Percentiles rank a stretch among this genome's conserved stretches.
Conservation (phyloP, 2,329 filamentous ascomycete species). For the Zasmidium cellare region DNA sequence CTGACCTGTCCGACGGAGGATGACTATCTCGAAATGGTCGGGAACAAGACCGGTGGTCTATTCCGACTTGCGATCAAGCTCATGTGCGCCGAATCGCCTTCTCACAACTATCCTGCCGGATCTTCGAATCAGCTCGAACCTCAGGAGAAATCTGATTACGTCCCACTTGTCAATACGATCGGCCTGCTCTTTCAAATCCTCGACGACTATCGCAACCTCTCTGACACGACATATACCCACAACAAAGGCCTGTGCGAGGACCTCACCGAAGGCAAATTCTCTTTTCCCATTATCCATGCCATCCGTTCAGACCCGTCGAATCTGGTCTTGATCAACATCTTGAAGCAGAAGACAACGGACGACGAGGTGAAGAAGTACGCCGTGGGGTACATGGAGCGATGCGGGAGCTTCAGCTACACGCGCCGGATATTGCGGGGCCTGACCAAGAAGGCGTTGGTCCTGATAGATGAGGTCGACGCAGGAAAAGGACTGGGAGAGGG, state of each 20-base stretch:
- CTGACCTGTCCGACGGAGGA: constrained; percentile 81
- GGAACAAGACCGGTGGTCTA: constrained; percentile 84
- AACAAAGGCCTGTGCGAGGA: constrained; percentile 97
- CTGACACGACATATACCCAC: constrained; percentile 63
- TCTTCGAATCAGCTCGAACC: constrained; percentile 5
- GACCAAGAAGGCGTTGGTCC: constrained; percentile 42
- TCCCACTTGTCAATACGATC: constrained; percentile 80
- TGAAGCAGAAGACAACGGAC: constrained; percentile 85
- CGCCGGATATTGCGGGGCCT: constrained; percentile 56
- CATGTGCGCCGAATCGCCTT: constrained; percentile 73
- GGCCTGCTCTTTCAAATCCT: constrained; percentile 88
- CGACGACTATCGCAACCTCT: constrained; percentile 90
- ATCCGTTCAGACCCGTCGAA: constrained; percentile 75
- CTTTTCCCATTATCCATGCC: constrained; percentile 91
- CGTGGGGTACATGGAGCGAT: constrained; percentile 82
- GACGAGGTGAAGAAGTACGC: constrained; percentile 90
- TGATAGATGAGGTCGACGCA: constrained; percentile 44
- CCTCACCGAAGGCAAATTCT: constrained; percentile 95
- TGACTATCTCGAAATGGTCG: constrained; percentile 92
- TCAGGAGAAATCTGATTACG: constrained; percentile 58
- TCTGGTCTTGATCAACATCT: constrained; percentile 82
- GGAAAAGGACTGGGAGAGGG: constrained; percentile 40
- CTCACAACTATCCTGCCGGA: constrained; percentile 22
- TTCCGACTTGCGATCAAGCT: constrained; percentile 83
- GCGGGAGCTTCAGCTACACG: constrained; percentile 87